Conservation (phyloP, 106 monocot species). For the Dendrobium chrysotoxum region DNA sequence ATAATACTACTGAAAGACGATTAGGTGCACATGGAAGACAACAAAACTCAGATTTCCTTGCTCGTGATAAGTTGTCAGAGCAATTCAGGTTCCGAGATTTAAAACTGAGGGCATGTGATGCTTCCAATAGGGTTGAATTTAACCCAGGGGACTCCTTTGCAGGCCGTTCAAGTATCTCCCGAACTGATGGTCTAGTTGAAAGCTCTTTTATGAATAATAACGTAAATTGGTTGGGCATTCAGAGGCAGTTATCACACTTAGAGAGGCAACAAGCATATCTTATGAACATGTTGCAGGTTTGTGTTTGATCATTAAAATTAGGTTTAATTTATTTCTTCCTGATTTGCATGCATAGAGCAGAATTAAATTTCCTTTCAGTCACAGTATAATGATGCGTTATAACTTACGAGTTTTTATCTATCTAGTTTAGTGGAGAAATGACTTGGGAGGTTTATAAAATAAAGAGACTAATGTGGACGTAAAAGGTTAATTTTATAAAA, state of each 20-base stretch:
- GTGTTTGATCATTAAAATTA: constrained; percentile 3
- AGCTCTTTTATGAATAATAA: constrained; percentile 45
- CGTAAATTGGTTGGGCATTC: constrained; percentile 79
- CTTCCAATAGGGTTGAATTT: constrained; percentile 41
- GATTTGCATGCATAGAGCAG: too few relatives aligned
- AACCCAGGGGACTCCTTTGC: constrained; percentile 26
- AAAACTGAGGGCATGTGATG: constrained; percentile 40
- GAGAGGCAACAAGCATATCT: constrained; percentile 90
- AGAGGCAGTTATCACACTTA: constrained; percentile 74
- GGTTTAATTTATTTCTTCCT: too few relatives aligned
- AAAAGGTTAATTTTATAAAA: too few relatives aligned
- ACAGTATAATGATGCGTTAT: too few relatives aligned
- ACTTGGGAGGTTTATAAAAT: too few relatives aligned
- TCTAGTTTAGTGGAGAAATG: too few relatives aligned
- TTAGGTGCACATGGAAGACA: constrained; percentile 18
- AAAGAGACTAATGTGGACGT: too few relatives aligned
- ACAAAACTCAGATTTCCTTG: constrained; percentile 31
- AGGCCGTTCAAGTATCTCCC: constrained; percentile 26
- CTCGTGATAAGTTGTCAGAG: constrained; percentile 43
- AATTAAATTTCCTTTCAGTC: too few relatives aligned
- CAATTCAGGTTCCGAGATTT: constrained; percentile 34
- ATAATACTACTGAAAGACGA: constrained; percentile 25
- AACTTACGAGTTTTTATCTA: too few relatives aligned
- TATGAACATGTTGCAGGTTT: constrained; percentile 96
- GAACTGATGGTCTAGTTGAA: constrained; percentile 43